These are phyloP conservation scores for Chaetomiaceae sp. DNA, from an alignment of 2,329 filamentous ascomycete genomes.

Conservation along the genomic window DNA sequence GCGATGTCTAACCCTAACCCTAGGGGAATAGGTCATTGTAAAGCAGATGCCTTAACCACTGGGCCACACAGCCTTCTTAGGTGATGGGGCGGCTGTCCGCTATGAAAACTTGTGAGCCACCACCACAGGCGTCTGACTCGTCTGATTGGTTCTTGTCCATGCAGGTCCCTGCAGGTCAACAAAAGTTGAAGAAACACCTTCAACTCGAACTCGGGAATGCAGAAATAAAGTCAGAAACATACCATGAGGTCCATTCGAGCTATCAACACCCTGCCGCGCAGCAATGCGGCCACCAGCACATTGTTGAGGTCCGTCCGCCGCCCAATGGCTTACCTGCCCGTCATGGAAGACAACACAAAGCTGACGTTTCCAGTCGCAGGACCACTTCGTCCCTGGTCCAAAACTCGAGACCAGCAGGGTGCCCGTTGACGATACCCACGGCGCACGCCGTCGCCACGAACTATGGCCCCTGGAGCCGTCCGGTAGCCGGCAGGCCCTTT, in stretches of 20 bases:
- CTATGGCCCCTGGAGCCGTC: neutral
- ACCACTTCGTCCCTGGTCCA: slow-evolving; percentile 2
- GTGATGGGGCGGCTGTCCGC: neutral
- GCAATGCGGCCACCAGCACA: neutral
- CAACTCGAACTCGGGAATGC: neutral
- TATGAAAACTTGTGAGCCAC: neutral
- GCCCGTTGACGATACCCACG: neutral
- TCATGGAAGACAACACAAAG: neutral
- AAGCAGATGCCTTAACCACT: slow-evolving; percentile 35
- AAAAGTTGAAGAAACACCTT: neutral
- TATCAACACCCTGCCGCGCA: slow-evolving; percentile 22
- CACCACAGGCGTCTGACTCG: neutral
- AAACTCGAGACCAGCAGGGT: neutral
- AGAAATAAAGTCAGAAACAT: neutral
- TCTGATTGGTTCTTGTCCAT: neutral
- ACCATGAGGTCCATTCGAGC: slow-evolving; percentile 24
- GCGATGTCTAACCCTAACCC: slow-evolving; percentile 25
- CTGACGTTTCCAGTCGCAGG: neutral
- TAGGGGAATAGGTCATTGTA: slow-evolving; percentile 29
- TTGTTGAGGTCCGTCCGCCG: slow-evolving; percentile 17
- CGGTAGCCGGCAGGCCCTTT: slow-evolving; percentile 15
- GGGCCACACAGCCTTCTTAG: slow-evolving; percentile 28
- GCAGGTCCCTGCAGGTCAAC: neutral
- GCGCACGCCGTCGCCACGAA: neutral
- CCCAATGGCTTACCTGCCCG: slow-evolving; percentile 8